Base-by-base conservation (phyloP, 495 filamentous ascomycete genomes). In the Terfezia boudieri region DNA sequence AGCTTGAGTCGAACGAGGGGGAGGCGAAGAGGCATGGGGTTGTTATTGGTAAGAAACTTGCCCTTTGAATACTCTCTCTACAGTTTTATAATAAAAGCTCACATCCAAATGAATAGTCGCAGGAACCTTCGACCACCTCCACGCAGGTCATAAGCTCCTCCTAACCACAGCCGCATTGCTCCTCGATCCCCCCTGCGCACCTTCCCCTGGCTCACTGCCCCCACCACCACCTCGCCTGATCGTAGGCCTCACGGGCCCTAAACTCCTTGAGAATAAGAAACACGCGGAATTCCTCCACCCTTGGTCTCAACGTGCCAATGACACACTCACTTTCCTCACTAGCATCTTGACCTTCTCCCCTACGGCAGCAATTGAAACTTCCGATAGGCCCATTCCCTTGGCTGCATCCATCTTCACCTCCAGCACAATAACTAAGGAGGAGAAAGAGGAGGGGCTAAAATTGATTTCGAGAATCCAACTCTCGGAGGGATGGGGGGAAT, bases 221-320 rank as follows among this genome's bases (percentile, higher is more conserved):
- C 41, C 12, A 20, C 71, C 74, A 37, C 4, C 12, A 4, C 12
- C 12, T 2, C 74, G 73, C 14, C 73, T 90, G 60, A 81, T 82
- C 49, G 74, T 94, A 37, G 92, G 90, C 5, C 82, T 98, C 61
- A 88, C 92, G 1, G 86, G 84, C 0, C 86, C 93, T 61, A 78
- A 79, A 52, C 71, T 96, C 55, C 69, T 96, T 32, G 76, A 77
- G 60, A 88, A 86, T 61, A 98, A 96, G 63, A 89, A 89, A 62
- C 85, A 83, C 63, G 78, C 79, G 16, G 82, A 86, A 58, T 78
- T 74, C 51, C 70, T 98, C 36, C 78, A 90, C 62, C 70, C 76
- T 49, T 96, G 87, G 85, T 70, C 80, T 22, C 70, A 75, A 51
- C 81, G 90, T 41, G 81, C 81, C 56, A 62, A 73, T 49, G 72